Conservation (phyloP, 352 stramenopile genomes). For the Blastocystis hominis region DNA sequence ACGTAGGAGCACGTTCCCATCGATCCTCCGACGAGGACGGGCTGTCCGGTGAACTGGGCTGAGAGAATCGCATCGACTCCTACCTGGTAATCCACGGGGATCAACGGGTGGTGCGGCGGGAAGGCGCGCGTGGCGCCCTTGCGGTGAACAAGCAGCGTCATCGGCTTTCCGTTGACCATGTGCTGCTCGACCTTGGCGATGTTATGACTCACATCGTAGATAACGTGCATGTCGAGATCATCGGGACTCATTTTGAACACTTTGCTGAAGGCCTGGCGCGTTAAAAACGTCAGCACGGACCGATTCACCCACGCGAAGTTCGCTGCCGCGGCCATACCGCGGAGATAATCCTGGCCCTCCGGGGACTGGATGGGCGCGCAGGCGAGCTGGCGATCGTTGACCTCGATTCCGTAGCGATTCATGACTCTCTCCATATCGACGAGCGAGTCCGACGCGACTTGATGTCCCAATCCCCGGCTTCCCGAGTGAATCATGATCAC, state of each 20-base stretch:
- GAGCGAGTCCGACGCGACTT: constrained; percentile 74
- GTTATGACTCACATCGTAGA: constrained; percentile 76
- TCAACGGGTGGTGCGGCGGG: constrained; percentile 72
- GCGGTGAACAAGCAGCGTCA: constrained; percentile 71
- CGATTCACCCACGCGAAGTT: constrained; percentile 78
- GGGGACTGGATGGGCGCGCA: constrained; percentile 67
- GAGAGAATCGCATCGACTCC: background rate
- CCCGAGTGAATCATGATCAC: constrained; percentile 72
- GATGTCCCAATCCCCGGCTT: constrained; percentile 70
- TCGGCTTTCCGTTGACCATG: constrained; percentile 68
- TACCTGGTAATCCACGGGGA: constrained; percentile 72
- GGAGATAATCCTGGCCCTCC: constrained; percentile 72
- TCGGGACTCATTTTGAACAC: constrained; percentile 68
- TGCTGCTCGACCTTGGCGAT: constrained; percentile 74
- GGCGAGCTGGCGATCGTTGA: constrained; percentile 70
- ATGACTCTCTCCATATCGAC: constrained; percentile 70
- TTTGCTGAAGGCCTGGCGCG: constrained; percentile 71
- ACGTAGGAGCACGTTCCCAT: constrained; percentile 75
- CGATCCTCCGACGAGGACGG: constrained; percentile 71
- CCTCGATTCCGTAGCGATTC: constrained; percentile 67
- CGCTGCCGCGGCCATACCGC: constrained; percentile 69
- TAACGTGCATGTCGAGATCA: constrained; percentile 74
- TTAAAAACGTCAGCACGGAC: constrained; percentile 71
- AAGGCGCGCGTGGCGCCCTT: constrained; percentile 73
- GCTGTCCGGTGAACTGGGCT: constrained; percentile 67